A percentile compares a stretch with the other conserved stretches of the same genome.
Conservation (phyloP, 495 filamentous ascomycete species). For the Penicillium pulvis region DNA sequence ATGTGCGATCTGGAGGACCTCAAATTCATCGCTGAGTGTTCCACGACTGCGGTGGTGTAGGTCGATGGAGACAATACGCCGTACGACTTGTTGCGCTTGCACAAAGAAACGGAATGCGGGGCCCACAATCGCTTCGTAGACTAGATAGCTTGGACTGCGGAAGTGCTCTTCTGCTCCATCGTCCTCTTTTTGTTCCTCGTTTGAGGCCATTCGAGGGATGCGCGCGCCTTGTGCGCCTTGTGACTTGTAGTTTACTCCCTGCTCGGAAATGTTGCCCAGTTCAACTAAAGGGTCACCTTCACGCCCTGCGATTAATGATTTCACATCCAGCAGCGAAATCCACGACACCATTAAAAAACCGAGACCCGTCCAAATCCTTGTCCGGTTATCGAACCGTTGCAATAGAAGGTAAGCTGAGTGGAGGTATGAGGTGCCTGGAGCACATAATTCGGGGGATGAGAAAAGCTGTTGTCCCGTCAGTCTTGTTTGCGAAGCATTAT, state of each 20-base stretch:
- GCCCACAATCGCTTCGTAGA: slow-evolving; percentile 37
- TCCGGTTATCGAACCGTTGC: slow-evolving; percentile 36
- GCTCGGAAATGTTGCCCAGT: slow-evolving; percentile 29
- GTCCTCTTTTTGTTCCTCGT: slow-evolving; percentile 14
- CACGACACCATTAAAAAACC: slow-evolving; percentile 37
- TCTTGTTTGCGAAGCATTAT: neutral
- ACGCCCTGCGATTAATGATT: slow-evolving; percentile 43
- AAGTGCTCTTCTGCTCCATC: slow-evolving; percentile 26
- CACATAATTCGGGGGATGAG: slow-evolving; percentile 30
- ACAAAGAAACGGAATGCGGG: slow-evolving; percentile 41
- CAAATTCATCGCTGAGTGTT: slow-evolving; percentile 44
- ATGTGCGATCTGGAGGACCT: slow-evolving; percentile 45
- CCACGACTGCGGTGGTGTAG: slow-evolving; percentile 45
- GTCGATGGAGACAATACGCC: slow-evolving; percentile 42
- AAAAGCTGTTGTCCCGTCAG: slow-evolving; percentile 25
- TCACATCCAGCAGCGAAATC: slow-evolving; percentile 43
- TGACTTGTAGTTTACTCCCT: slow-evolving; percentile 5
- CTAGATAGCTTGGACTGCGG: slow-evolving; percentile 35
- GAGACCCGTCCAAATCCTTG: slow-evolving; percentile 33
- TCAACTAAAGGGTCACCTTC: slow-evolving; percentile 42
- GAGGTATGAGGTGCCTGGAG: slow-evolving; percentile 36
- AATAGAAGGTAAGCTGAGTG: slow-evolving; percentile 39
- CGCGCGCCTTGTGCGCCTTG: neutral
- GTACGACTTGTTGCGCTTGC: slow-evolving; percentile 40
- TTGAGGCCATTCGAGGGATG: neutral